These are phyloP conservation scores for Epichloe sibirici DNA, from an alignment of 2,329 filamentous ascomycete species.

Conservation along the genomic window DNA sequence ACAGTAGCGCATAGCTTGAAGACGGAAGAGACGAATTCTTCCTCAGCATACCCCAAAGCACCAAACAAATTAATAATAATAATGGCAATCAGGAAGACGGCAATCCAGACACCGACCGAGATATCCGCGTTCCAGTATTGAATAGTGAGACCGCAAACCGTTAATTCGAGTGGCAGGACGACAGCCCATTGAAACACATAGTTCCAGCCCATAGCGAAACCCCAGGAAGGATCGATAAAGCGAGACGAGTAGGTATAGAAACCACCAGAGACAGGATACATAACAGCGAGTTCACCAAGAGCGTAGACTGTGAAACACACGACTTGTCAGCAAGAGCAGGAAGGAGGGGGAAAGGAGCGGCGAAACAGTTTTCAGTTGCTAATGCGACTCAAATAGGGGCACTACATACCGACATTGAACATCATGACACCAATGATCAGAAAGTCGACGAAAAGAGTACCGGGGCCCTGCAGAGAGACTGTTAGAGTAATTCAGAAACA, in stretches of 20 bases:
- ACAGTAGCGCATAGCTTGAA: conserved; percentile 42
- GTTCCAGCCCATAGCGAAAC: conserved; percentile 40
- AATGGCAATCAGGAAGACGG: conserved; percentile 35
- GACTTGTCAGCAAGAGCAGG: neutral
- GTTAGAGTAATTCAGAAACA: conserved; percentile 28
- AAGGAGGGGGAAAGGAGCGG: neutral
- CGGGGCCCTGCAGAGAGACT: conserved; percentile 4
- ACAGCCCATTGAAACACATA: conserved; percentile 36
- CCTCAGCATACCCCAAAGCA: conserved; percentile 35
- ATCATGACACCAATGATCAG: conserved; percentile 8
- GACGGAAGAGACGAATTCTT: conserved; percentile 39
- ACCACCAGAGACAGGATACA: conserved; percentile 46
- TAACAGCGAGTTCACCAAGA: conserved; percentile 44
- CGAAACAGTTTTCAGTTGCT: neutral
- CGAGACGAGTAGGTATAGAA: conserved; percentile 48
- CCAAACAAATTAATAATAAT: conserved; percentile 39
- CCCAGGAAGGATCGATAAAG: conserved; percentile 48
- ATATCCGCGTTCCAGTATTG: conserved; percentile 34
- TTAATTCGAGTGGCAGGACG: conserved; percentile 35
- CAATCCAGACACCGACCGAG: conserved; percentile 36
- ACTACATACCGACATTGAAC: conserved; percentile 8
- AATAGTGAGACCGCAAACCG: conserved; percentile 38
- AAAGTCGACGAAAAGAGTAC: conserved; percentile 6
- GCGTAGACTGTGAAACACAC: conserved; percentile 30
- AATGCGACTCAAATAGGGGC: neutral